A percentile compares a stretch with the other conserved stretches of the same genome.
Conservation (phyloP, 345 rosid genomes). For the Heritiera fomes region DNA sequence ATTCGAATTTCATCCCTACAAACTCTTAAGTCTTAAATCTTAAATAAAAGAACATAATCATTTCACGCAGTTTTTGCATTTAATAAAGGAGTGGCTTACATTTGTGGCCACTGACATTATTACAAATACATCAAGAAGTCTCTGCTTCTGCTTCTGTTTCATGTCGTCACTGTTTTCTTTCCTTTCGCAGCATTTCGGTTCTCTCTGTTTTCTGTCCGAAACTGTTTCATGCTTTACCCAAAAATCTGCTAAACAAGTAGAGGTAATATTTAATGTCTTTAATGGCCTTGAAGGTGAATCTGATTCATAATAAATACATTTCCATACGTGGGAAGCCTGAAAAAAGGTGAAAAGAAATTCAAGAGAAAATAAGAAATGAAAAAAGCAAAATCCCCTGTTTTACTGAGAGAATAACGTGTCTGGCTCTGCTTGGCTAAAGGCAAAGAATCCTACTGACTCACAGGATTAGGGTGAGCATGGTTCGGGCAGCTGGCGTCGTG, state of each 20-base stretch:
- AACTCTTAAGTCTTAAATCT: too few species aligned
- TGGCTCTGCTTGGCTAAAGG: neutral
- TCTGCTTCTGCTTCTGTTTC: constrained; percentile 6
- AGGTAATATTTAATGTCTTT: constrained; percentile 17
- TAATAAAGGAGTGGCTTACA: constrained; percentile 30
- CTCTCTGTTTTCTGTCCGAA: constrained; percentile 14
- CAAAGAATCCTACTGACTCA: constrained; percentile 26
- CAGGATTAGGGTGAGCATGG: too few species aligned
- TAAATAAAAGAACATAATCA: too few species aligned
- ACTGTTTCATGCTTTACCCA: constrained; percentile 27
- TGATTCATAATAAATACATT: neutral
- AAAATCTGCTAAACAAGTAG: constrained; percentile 27
- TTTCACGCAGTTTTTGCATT: neutral
- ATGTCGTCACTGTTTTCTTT: neutral
- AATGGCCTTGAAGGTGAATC: neutral
- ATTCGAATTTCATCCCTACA: too few species aligned
- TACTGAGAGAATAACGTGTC: constrained; percentile 1
- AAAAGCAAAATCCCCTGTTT: neutral
- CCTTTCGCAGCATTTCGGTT: neutral
- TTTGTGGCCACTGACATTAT: constrained; percentile 30
- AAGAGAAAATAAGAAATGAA: too few species aligned
- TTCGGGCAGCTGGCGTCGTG: too few species aligned
- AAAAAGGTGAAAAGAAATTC: neutral
- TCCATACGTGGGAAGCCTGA: too few species aligned
- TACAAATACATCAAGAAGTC: constrained; percentile 10